Base-by-base conservation (phyloP, 805 yeast genomes). In the Schwanniomyces occidentalis region DNA sequence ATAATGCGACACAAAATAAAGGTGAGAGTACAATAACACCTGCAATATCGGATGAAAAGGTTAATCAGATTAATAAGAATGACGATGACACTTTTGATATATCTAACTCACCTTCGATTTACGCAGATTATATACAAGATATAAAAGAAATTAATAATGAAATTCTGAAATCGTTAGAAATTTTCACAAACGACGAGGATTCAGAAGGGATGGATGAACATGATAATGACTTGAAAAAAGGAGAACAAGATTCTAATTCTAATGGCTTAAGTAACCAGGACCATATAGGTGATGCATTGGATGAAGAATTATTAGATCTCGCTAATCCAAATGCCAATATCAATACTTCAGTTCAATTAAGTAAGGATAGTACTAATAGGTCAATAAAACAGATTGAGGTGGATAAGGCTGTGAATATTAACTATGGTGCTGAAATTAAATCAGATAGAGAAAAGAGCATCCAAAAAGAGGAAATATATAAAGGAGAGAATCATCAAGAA, bases 61-160 rank as follows among this genome's bases (percentile, higher is more conserved):
- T 6, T 24, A 24, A 4, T 4, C 16, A 24, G 14, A 5, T 24
- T 6, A n/a, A 8, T n/a, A 10, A 4, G 5, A 13, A 7, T 4
- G 26, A 24, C 14, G 14, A 15, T 26, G 28, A 26, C 5, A 12
- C 12, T 5, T 6, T 4, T 6, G 15, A 9, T 6, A 27, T 16
- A 7, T 27, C 12, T 15, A 27, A 16, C 10, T 29, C 29, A 15
- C 25, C 30, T 4, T 13, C 28, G n/a, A 18, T 28, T 7, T 35
- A 37, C 34, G 34, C 42, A 4, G 41, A 44, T 12, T 50, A 47
- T 24, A 43, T 53, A 12, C 32, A 42, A 12, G 57, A 49, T 18
- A 49, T 53, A 16, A 36, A 40, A 28, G 38, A 41, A 7, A 42
- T 53, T 10, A 42, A 48, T 17, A 31, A 38, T n/a, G 49, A 42